A percentile compares a stretch with the other conserved stretches of the same genome.
Evolutionary conservation across 2,329 filamentous ascomycete genomes (phyloP).

Genomic region (Penicillium janthinellum): DNA sequence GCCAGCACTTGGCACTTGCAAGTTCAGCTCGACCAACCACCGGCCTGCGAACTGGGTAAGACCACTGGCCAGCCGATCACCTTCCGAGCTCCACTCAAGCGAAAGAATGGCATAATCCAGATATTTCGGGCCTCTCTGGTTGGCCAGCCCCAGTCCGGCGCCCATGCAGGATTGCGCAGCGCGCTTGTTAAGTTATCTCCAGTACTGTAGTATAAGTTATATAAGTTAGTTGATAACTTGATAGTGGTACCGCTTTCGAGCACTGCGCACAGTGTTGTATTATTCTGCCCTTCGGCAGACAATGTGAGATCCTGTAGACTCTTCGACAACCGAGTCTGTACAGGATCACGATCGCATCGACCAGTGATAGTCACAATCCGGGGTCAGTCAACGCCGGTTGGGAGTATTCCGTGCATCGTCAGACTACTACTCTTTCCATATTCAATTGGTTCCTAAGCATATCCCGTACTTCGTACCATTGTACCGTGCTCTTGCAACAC

Average conservation of each 20-base stretch:
- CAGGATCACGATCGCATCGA: background rate
- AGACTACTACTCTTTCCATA: background rate
- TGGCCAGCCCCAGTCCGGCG: slow-evolving; percentile 9
- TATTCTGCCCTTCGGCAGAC: background rate
- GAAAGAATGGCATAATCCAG: slow-evolving; percentile 9
- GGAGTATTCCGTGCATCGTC: background rate
- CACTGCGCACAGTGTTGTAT: no score
- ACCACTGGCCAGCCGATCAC: slow-evolving; percentile 38
- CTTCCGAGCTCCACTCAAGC: slow-evolving; percentile 26
- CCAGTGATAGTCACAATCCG: background rate
- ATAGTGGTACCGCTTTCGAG: no score
- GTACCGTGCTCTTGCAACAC: background rate
- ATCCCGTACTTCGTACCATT: background rate
- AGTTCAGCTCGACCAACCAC: background rate
- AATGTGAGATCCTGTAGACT: no score
- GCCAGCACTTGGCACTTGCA: background rate
- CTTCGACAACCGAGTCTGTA: no score
- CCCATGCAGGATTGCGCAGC: background rate
- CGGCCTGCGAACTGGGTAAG: slow-evolving; percentile 20
- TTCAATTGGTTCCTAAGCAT: no score
- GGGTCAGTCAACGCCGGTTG: background rate
- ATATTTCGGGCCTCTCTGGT: slow-evolving; percentile 13
- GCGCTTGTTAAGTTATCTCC: background rate
- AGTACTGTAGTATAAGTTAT: no score
- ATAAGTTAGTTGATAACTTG: no score